Percentiles rank a stretch among this genome's conserved stretches.
phyloP scores from a whole-genome alignment of 306 rosid species.

The Prunus mume region DNA sequence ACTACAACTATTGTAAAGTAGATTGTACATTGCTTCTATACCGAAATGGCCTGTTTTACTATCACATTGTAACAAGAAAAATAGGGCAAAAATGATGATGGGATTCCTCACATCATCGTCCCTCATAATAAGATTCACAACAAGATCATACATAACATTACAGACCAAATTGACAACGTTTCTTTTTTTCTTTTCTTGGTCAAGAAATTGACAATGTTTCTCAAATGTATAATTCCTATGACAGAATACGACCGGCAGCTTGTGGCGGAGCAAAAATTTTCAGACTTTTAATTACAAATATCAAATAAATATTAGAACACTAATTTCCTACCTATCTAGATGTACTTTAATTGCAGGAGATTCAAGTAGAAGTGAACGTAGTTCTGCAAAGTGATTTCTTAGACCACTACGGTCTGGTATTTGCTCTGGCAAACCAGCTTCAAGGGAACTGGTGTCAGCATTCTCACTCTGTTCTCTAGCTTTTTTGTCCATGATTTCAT shows the following conservation, averaged over 20 bases:
- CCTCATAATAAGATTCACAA: neutral
- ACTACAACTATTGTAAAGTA: neutral
- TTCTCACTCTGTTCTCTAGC: slow-evolving; percentile 25
- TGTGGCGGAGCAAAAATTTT: neutral
- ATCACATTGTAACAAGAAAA: neutral
- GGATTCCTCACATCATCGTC: neutral
- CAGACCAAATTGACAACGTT: neutral
- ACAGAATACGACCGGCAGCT: neutral
- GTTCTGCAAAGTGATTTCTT: slow-evolving; percentile 39
- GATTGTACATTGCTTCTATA: no score
- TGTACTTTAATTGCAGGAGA: slow-evolving; percentile 44
- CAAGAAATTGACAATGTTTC: neutral
- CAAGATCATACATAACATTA: neutral
- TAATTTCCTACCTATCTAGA: slow-evolving; percentile 29
- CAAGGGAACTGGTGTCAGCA: slow-evolving; percentile 21
- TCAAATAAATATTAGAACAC: neutral
- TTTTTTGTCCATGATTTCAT: slow-evolving; percentile 37
- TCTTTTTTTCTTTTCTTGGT: no score
- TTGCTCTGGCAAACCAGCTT: slow-evolving; percentile 30
- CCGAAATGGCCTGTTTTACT: neutral
- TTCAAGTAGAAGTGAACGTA: slow-evolving; percentile 45
- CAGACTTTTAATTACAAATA: neutral
- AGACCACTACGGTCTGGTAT: slow-evolving; percentile 29
- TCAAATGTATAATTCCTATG: neutral
- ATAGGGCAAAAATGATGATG: neutral